These are phyloP conservation scores for Vickermania spadyakhi DNA, from an alignment of 208 protist genomes.

Conservation along the genomic window DNA sequence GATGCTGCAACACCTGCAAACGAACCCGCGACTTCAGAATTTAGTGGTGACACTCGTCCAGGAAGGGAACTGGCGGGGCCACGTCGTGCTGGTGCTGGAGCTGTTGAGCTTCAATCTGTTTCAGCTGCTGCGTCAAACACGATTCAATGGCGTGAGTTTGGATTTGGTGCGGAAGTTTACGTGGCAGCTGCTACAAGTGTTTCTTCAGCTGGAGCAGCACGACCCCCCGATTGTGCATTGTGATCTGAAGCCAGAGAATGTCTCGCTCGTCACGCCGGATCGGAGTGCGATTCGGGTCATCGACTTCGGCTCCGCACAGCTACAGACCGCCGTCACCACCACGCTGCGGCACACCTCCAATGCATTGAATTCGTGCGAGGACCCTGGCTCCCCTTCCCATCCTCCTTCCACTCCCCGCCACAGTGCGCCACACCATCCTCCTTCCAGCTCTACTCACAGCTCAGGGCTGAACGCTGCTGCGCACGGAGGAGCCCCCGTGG, in stretches of 20 bases:
- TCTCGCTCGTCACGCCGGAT: constrained; percentile 83
- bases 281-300: constrained; percentile 92
- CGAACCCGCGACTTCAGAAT: constrained; percentile 35
- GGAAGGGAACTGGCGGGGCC: constrained; percentile 79
- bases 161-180: constrained; percentile 91
- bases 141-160: constrained; percentile 85
- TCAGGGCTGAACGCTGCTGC: background rate
- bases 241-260: constrained; percentile 96
- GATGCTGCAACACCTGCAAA: constrained; percentile 68
- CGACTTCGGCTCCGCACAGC: constrained; percentile 98
- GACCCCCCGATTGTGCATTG: constrained; percentile 96
- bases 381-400: no score
- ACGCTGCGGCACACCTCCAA: background rate
- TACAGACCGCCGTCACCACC: constrained; percentile 22
- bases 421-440: no score
- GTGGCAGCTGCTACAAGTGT: constrained; percentile 88
- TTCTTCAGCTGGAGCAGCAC: constrained; percentile 86
- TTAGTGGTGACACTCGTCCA: constrained; percentile 73
- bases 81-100: constrained; percentile 97
- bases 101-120: constrained; percentile 96
- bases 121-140: constrained; percentile 88
- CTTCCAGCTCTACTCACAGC: constrained; percentile 1
- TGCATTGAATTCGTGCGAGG: no score
- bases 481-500: background rate
- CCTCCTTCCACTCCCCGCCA: background rate